A percentile compares a stretch with the other conserved stretches of the same genome.
Evolutionary conservation across 257 asterid genomes (phyloP).

Genomic region (Solanum gandarillasii): DNA sequence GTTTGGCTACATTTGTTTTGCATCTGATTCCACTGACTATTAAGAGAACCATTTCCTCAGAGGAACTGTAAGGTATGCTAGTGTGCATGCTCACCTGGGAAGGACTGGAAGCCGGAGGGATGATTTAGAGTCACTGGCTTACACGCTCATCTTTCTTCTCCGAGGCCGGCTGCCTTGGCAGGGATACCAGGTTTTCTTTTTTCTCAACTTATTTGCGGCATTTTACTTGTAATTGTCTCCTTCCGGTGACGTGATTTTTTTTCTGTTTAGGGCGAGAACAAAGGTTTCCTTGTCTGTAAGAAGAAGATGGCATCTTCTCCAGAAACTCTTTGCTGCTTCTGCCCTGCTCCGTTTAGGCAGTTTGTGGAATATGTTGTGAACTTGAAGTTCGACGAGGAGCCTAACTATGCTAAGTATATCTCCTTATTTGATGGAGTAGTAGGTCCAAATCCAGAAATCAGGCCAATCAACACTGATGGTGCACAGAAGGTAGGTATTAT

Average conservation of each 20-base stretch:
- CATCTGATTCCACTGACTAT: not conserved
- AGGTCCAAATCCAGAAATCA: constrained; percentile 43
- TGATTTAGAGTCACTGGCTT: constrained; percentile 58
- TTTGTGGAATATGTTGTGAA: constrained; percentile 42
- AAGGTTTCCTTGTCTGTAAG: constrained; percentile 49
- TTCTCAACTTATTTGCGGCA: not conserved
- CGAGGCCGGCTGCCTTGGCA: constrained; percentile 62
- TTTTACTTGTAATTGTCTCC: not conserved
- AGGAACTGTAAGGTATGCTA: constrained; percentile 56
- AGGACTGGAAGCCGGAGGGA: constrained; percentile 60
- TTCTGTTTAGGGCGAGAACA: constrained; percentile 41
- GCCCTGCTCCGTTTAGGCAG: constrained; percentile 43
- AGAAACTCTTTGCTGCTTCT: constrained; percentile 38
- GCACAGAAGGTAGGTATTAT: constrained; percentile 50
- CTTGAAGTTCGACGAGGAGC: constrained; percentile 54
- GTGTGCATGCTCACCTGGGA: constrained; percentile 61
- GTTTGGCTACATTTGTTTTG: not conserved
- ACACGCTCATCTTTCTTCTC: constrained; percentile 44
- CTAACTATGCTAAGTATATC: constrained; percentile 41
- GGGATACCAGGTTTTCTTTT: constrained; percentile 40
- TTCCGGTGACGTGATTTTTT: not conserved
- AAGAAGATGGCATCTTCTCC: constrained; percentile 59
- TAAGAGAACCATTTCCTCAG: constrained; percentile 24
- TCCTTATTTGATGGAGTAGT: constrained; percentile 50
- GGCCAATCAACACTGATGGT: constrained; percentile 55